phyloP scores from a whole-genome alignment of 208 protist species.

The Trypanosoma theileri region DNA sequence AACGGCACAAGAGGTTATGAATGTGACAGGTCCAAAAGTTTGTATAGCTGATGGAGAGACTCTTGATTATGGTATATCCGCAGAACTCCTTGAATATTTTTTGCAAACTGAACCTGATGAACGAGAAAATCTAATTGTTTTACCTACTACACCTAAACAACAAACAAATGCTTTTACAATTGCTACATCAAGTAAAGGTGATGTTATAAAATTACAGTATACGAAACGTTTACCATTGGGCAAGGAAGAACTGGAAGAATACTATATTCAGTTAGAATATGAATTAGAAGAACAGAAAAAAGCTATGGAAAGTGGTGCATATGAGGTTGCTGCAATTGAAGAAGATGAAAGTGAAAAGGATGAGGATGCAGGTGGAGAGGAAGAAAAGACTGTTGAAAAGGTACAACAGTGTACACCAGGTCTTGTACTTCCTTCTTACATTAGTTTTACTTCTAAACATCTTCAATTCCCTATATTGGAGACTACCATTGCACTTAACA shows the following conservation, averaged over 20 bases:
- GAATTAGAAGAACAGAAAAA: slow-evolving; percentile 53
- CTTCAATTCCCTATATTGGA: slow-evolving; percentile 79
- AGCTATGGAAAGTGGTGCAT: slow-evolving; percentile 26
- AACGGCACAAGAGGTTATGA: slow-evolving; percentile 63
- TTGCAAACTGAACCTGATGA: slow-evolving; percentile 31
- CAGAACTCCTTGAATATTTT: slow-evolving; percentile 63
- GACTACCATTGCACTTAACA: slow-evolving; percentile 39
- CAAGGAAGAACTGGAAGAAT: slow-evolving; percentile 85
- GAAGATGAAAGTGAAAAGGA: slow-evolving; percentile 40
- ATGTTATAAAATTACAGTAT: slow-evolving; percentile 39
- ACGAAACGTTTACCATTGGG: slow-evolving; percentile 55
- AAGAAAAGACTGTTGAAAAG: slow-evolving; percentile 19
- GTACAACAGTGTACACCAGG: slow-evolving; percentile 41
- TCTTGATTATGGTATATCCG: slow-evolving; percentile 72
- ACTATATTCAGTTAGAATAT: slow-evolving; percentile 74
- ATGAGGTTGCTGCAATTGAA: slow-evolving; percentile 30
- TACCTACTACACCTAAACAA: slow-evolving; percentile 45
- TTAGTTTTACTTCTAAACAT: slow-evolving; percentile 61
- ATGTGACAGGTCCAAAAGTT: slow-evolving; percentile 65
- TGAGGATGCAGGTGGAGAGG: slow-evolving; percentile 33
- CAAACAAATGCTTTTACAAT: slow-evolving; percentile 58
- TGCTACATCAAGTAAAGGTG: slow-evolving; percentile 33
- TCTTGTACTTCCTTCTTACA: slow-evolving; percentile 61
- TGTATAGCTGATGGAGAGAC: slow-evolving; percentile 75
- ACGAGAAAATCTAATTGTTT: slow-evolving; percentile 70